phyloP scores from a whole-genome alignment of 345 rosid genomes.

The Aquilaria malaccensis region DNA sequence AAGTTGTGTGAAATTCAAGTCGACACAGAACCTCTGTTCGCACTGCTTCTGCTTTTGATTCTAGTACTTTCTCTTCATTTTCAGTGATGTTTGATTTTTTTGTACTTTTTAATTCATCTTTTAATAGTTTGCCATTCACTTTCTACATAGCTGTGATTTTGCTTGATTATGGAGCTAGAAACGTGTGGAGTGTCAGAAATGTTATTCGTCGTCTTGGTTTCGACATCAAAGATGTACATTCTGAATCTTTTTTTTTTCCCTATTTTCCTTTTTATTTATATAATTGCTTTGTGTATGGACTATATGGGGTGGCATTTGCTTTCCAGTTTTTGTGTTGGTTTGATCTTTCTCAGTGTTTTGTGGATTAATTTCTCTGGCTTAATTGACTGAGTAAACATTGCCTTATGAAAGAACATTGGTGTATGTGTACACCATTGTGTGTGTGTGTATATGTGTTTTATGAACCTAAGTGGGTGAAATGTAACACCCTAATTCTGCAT shows the following conservation, averaged over 20 bases:
- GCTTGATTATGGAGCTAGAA: conserved; percentile 97
- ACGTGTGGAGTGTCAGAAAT: conserved; percentile 81
- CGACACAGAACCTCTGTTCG: conserved; percentile 34
- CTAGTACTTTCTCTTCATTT: conserved; percentile 34
- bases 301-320: background rate
- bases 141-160: conserved; percentile 50
- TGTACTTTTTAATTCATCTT: background rate
- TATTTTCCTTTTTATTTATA: background rate
- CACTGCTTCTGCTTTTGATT: conserved; percentile 47
- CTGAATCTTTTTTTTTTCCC: conserved; percentile 3
- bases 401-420: no score
- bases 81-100: background rate
- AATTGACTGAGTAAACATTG: no score
- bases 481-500: no score
- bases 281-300: background rate
- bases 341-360: no score
- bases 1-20: conserved; percentile 33
- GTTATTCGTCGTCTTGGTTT: conserved; percentile 79
- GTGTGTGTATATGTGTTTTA: no score
- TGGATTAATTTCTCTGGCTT: no score
- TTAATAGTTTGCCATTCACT: conserved; percentile 66
- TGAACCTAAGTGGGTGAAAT: no score
- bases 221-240: conserved; percentile 59
- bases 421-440: no score
- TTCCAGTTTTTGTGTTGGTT: no score